Base-by-base conservation (phyloP, 2,329 filamentous ascomycete species). In the Drechslera avenae region DNA sequence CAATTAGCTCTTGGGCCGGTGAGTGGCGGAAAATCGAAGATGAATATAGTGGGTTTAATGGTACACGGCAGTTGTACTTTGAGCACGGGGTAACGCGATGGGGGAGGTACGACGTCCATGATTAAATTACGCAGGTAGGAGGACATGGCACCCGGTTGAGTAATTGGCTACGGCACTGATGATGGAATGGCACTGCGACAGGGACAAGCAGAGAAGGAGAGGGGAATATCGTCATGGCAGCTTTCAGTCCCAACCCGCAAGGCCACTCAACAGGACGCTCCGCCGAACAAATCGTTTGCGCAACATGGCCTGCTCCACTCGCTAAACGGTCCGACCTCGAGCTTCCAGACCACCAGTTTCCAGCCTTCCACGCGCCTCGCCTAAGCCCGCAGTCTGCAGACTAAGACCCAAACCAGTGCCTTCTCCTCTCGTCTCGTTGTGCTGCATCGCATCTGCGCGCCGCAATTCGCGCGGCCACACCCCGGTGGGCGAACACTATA, bases 1-100 rank as follows among this genome's bases (percentile, higher is more conserved):
- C 46, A 54, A 46, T 45, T 34, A 48, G 33, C 43, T 30, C 45
- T 48, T 46, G 48, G 36, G 41, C 31, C 12, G 28, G 26, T 57
- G 40, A 49, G 39, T 49, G 45, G 51, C 47, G 40, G 51, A 51
- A 52, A 21, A 46, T 51, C 49, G 28, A 32, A 23, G 40, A 46
- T 36, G 28, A 19, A 43, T 49, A 54, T 49, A 54, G 48, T 49
- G 35, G 17, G 23, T 33, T 28, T 36, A 9, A 40, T 43, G 51
- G 47, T 49, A 49, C 54, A 57, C 54, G 42, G 36, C 44, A 54
- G 43, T 39, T 39, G 39, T 30, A 39, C 39, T 39, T 44, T 32
- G 46, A 50, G 43, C 35, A 39, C 35, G 33, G 26, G 37, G 36
- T 50, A 39, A 50, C 47, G 14, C 36, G 28, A 54, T 30, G 23